A percentile compares a stretch with the other conserved stretches of the same genome.
Conservation (phyloP, 1,139 yeast genomes). For the Yamadazyma songkhlaensis region DNA sequence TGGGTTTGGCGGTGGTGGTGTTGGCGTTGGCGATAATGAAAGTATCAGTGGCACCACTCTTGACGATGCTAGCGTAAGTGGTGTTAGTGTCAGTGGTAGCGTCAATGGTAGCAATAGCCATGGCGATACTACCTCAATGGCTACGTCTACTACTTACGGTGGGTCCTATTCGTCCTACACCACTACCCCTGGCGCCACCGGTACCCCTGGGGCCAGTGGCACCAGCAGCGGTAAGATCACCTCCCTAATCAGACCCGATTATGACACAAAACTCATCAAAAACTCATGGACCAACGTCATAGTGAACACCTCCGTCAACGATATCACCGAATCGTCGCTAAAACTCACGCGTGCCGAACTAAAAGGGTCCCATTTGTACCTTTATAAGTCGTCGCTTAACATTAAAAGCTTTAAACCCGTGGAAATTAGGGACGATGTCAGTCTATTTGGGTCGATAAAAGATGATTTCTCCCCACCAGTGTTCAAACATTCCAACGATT, state of each 20-base stretch:
- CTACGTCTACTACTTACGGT: too few relatives aligned
- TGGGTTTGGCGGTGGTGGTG: too few relatives aligned
- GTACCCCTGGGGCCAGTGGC: neutral
- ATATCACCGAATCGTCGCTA: slow-evolving; percentile 37
- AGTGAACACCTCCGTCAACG: slow-evolving; percentile 28
- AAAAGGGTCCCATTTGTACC: slow-evolving; percentile 56
- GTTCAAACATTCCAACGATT: slow-evolving; percentile 2
- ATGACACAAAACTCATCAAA: slow-evolving; percentile 30
- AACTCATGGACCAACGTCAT: slow-evolving; percentile 47
- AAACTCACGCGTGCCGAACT: slow-evolving; percentile 60
- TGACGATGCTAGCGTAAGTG: too few relatives aligned
- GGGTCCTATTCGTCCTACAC: neutral
- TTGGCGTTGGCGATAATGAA: too few relatives aligned
- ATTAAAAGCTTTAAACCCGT: slow-evolving; percentile 10
- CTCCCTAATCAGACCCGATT: slow-evolving; percentile 30
- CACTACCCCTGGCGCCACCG: neutral
- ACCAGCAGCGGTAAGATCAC: too few relatives aligned
- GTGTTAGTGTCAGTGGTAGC: too few relatives aligned
- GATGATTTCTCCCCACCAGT: slow-evolving; percentile 7
- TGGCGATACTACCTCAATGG: too few relatives aligned
- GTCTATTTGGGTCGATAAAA: neutral
- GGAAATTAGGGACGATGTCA: slow-evolving; percentile 5
- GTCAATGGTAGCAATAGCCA: too few relatives aligned
- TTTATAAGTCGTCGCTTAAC: slow-evolving; percentile 38
- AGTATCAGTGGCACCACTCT: too few relatives aligned